Conservation (phyloP, 129 eudicot genomes). For the Erigeron canadensis region DNA sequence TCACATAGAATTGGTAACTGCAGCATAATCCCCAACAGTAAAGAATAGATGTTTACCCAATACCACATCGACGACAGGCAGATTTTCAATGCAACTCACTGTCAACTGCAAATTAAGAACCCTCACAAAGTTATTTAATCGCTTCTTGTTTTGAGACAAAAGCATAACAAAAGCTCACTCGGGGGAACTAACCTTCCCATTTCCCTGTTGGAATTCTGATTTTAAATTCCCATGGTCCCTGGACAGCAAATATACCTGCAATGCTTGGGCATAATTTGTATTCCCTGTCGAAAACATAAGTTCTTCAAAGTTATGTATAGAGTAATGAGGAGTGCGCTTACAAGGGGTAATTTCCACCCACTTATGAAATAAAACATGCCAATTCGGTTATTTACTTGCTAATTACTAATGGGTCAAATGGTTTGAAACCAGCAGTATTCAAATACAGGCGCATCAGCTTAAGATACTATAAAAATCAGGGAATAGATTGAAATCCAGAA, state of each 20-base stretch:
- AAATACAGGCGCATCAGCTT: too few relatives aligned
- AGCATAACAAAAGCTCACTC: neutral
- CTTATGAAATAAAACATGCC: too few relatives aligned
- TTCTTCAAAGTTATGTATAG: neutral
- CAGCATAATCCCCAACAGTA: slow-evolving; percentile 58
- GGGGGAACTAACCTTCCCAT: slow-evolving; percentile 50
- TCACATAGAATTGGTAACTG: slow-evolving; percentile 42
- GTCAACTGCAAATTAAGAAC: slow-evolving; percentile 40
- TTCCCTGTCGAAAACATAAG: slow-evolving; percentile 41
- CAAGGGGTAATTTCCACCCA: too few relatives aligned
- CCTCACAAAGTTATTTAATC: neutral
- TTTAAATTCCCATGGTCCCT: slow-evolving; percentile 66
- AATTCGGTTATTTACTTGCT: too few relatives aligned
- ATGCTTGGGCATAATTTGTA: slow-evolving; percentile 38
- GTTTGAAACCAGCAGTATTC: too few relatives aligned
- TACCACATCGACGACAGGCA: slow-evolving; percentile 53
- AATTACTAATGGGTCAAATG: too few relatives aligned
- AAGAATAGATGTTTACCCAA: slow-evolving; percentile 61
- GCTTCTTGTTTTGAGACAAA: neutral
- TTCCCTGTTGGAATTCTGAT: slow-evolving; percentile 62
- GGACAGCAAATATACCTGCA: slow-evolving; percentile 55
- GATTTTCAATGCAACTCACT: slow-evolving; percentile 51
- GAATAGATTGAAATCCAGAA: too few relatives aligned
- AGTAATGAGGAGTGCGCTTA: neutral
- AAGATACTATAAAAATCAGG: too few relatives aligned